These are phyloP conservation scores for Tolypocladium tropicale DNA, from an alignment of 2,329 filamentous ascomycete species.

Conservation along the genomic window DNA sequence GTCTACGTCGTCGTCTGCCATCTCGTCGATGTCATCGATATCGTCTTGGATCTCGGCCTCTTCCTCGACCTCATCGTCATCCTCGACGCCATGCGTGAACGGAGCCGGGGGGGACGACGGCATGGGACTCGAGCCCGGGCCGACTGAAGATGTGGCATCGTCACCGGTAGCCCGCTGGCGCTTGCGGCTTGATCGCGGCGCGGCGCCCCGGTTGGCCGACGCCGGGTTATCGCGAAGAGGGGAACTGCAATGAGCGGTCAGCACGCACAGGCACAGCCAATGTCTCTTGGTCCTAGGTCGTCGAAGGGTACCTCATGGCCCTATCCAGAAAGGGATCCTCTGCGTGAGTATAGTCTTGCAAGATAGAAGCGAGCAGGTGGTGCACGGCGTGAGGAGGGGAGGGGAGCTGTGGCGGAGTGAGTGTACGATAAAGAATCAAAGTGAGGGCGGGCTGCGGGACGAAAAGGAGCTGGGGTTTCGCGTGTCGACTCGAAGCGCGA, in stretches of 20 bases:
- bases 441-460: slow-evolving; percentile 8
- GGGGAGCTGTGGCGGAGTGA: neutral
- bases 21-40: slow-evolving; percentile 69
- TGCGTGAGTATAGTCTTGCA: neutral
- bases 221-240: slow-evolving; percentile 72
- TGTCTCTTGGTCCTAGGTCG: neutral
- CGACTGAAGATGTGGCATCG: slow-evolving; percentile 40
- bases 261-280: neutral
- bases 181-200: slow-evolving; percentile 41
- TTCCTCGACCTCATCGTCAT: slow-evolving; percentile 62
- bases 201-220: slow-evolving; percentile 69
- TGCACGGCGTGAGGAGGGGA: neutral
- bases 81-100: slow-evolving; percentile 55
- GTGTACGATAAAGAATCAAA: slow-evolving; percentile 8
- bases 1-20: slow-evolving; percentile 72
- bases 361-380: neutral
- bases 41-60: slow-evolving; percentile 64
- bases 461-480: slow-evolving; percentile 13
- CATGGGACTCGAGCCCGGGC: slow-evolving; percentile 49
- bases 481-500: slow-evolving; percentile 13
- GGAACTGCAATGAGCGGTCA: slow-evolving; percentile 45
- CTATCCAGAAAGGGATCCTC: neutral
- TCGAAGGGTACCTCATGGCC: slow-evolving; percentile 13
- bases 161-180: slow-evolving; percentile 41
- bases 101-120: slow-evolving; percentile 53